phyloP scores from a whole-genome alignment of 108 stramenopile species.

The Fragilaria radians region DNA sequence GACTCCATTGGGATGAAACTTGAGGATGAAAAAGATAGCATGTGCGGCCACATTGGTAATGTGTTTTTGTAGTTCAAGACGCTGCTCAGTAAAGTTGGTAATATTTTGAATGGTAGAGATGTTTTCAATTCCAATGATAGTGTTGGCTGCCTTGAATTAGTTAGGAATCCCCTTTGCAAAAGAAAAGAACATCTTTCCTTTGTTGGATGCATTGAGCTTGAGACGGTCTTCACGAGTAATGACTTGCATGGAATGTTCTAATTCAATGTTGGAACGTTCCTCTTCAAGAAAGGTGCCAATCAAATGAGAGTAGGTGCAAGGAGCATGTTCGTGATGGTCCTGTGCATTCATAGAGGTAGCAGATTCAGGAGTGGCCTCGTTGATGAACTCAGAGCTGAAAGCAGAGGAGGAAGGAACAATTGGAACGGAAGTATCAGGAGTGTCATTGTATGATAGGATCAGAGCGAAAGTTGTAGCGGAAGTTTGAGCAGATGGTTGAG shows the following conservation, averaged over 20 bases:
- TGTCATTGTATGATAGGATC: too few relatives aligned
- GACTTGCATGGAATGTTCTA: background rate
- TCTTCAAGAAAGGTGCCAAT: background rate
- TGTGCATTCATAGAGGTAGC: too few relatives aligned
- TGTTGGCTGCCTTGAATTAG: background rate
- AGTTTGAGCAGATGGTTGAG: too few relatives aligned
- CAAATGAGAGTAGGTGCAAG: background rate
- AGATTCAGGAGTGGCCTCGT: too few relatives aligned
- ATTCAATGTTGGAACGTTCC: background rate
- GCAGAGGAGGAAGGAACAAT: too few relatives aligned
- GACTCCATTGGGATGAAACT: background rate
- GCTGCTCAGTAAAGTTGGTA: background rate
- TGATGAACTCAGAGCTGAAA: too few relatives aligned
- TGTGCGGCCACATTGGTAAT: background rate
- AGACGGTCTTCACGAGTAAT: background rate
- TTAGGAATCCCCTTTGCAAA: background rate
- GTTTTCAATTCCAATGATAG: background rate
- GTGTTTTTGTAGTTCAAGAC: background rate
- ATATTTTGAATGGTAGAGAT: background rate
- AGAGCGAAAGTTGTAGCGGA: too few relatives aligned
- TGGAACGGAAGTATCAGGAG: too few relatives aligned
- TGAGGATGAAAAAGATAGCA: background rate
- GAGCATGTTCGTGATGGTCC: too few relatives aligned
- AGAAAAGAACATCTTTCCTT: background rate
- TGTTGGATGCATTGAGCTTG: background rate